phyloP scores from a whole-genome alignment of 2,329 filamentous ascomycete species.

The Meredithiella fracta region DNA sequence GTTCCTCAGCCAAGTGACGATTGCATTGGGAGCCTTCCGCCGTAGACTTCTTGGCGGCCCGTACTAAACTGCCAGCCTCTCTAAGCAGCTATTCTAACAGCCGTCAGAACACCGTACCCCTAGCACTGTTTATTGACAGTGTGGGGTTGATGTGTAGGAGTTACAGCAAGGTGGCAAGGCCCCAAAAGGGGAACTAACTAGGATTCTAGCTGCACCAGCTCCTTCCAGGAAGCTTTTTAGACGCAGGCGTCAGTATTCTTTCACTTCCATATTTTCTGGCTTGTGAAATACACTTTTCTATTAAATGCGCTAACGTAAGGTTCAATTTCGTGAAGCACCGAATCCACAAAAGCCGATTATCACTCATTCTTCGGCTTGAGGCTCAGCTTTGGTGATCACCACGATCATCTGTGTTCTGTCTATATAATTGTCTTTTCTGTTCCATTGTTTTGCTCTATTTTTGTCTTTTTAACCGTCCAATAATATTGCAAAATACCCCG shows the following conservation, averaged over 20 bases:
- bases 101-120: background rate
- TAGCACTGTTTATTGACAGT: background rate
- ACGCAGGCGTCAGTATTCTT: background rate
- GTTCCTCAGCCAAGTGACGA: slow-evolving; percentile 5
- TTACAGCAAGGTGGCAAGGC: background rate
- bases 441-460: background rate
- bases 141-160: background rate
- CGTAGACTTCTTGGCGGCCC: slow-evolving; percentile 29
- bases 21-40: slow-evolving; percentile 21
- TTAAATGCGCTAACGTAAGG: background rate
- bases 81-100: background rate
- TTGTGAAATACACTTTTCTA: slow-evolving; percentile 6
- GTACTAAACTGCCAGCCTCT: background rate
- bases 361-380: background rate
- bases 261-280: background rate
- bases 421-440: background rate
- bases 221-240: background rate
- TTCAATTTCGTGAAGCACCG: background rate
- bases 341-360: background rate
- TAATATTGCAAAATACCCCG: background rate
- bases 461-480: background rate
- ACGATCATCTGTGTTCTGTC: background rate
- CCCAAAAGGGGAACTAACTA: slow-evolving; percentile 12
- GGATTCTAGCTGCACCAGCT: background rate
- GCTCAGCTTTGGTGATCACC: background rate